Percentiles rank a stretch among this genome's conserved stretches.
Evolutionary conservation across 805 yeast species (phyloP).

Genomic region (Candida namnaoensis): DNA sequence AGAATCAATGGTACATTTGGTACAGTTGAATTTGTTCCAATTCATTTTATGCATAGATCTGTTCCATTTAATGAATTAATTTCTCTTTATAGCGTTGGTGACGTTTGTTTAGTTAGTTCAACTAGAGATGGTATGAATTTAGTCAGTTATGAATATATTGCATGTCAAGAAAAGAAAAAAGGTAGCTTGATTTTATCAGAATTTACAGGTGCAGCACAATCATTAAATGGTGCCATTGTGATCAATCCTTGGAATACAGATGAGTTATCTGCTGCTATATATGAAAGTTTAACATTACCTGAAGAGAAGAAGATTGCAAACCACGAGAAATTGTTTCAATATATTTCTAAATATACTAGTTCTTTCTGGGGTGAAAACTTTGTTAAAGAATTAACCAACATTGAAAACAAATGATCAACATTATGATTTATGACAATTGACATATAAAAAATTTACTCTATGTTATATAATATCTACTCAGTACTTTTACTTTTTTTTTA

Average conservation of each 20-base stretch:
- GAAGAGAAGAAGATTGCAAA: constrained; percentile 72
- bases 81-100: constrained; percentile 76
- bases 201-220: constrained; percentile 99
- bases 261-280: constrained; percentile 77
- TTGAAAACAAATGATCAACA: constrained; percentile 11
- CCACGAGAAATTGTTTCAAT: constrained; percentile 76
- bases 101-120: constrained; percentile 86
- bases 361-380: constrained; percentile 97
- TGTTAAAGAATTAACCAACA: constrained; percentile 70
- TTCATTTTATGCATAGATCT: constrained; percentile 91
- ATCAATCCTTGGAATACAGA: constrained; percentile 99
- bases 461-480: too few relatives aligned
- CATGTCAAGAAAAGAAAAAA: constrained; percentile 80
- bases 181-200: constrained; percentile 88
- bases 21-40: constrained; percentile 94
- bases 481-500: too few relatives aligned
- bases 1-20: constrained; percentile 95
- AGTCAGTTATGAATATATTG: constrained; percentile 93
- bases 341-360: constrained; percentile 89
- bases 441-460: too few relatives aligned
- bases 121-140: constrained; percentile 99
- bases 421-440: too few relatives aligned
- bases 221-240: constrained; percentile 85
- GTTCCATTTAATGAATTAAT: constrained; percentile 88
- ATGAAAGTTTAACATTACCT: constrained; percentile 80